These are phyloP conservation scores for Phytopythium oedochilum DNA, from an alignment of 352 stramenopile species.

Conservation along the genomic window DNA sequence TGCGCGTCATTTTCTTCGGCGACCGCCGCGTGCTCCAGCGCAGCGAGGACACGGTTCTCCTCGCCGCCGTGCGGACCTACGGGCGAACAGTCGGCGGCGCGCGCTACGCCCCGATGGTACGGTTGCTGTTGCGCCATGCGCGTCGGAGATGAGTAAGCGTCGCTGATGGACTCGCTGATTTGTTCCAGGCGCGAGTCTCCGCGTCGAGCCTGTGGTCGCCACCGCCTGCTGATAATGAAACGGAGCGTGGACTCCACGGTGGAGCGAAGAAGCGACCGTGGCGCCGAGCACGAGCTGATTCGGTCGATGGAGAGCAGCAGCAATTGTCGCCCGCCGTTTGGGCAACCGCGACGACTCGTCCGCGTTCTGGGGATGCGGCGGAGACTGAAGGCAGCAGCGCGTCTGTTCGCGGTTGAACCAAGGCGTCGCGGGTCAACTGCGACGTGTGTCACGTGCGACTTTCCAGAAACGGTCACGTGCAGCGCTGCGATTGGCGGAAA, in stretches of 20 bases:
- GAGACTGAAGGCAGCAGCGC: neutral
- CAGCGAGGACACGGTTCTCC: slow-evolving; percentile 35
- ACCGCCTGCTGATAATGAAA: no score
- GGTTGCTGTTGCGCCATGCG: no score
- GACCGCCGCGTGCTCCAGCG: slow-evolving; percentile 24
- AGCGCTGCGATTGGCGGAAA: neutral
- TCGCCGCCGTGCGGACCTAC: slow-evolving; percentile 40
- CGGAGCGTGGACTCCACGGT: no score
- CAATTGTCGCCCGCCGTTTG: neutral
- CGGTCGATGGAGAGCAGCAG: neutral
- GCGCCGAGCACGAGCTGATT: no score
- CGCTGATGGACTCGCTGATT: neutral
- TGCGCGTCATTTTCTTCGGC: slow-evolving; percentile 23
- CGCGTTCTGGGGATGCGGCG: neutral
- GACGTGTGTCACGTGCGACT: neutral
- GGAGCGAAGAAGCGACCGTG: no score
- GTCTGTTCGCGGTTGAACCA: neutral
- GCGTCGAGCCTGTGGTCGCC: slow-evolving; percentile 4
- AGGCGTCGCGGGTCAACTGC: slow-evolving; percentile 1
- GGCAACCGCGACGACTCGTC: neutral
- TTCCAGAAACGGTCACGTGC: neutral
- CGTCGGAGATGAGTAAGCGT: neutral
- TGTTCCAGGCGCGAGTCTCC: neutral
- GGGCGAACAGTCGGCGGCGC: slow-evolving; percentile 31
- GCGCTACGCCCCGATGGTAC: slow-evolving; percentile 43